Evolutionary conservation across 2,329 filamentous ascomycete genomes (phyloP).

Genomic region (Stagonosporopsis rhizophila): DNA sequence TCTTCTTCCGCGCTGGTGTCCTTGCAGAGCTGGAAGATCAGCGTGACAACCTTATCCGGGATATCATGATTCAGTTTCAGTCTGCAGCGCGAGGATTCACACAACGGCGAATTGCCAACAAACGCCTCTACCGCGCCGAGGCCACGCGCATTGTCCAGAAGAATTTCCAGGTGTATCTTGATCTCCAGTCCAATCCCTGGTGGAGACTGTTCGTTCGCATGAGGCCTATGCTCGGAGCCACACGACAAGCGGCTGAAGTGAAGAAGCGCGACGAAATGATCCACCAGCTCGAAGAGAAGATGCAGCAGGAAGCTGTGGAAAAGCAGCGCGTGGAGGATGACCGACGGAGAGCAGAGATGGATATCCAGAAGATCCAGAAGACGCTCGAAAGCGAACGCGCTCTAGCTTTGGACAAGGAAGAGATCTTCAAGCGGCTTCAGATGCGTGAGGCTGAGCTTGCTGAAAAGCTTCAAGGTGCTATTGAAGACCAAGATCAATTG

Average conservation of each 20-base stretch:
- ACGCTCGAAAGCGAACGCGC: slow-evolving; percentile 94
- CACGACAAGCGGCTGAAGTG: slow-evolving; percentile 88
- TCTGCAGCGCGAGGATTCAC: slow-evolving; percentile 89
- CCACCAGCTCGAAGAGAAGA: slow-evolving; percentile 81
- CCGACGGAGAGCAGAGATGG: slow-evolving; percentile 81
- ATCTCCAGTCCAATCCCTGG: slow-evolving; percentile 93
- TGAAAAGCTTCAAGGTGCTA: slow-evolving; percentile 89
- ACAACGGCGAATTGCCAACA: slow-evolving; percentile 86
- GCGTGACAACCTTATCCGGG: slow-evolving; percentile 87
- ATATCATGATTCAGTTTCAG: slow-evolving; percentile 94
- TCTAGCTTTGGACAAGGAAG: slow-evolving; percentile 96
- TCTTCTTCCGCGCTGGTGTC: slow-evolving; percentile 96
- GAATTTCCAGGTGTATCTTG: slow-evolving; percentile 91
- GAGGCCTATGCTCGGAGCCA: slow-evolving; percentile 92
- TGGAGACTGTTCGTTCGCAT: slow-evolving; percentile 95
- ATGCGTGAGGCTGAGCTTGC: slow-evolving; percentile 88
- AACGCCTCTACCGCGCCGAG: slow-evolving; percentile 91
- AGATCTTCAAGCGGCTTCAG: slow-evolving; percentile 97
- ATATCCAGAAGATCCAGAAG: slow-evolving; percentile 89
- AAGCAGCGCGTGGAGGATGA: slow-evolving; percentile 89
- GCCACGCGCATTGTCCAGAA: slow-evolving; percentile 93
- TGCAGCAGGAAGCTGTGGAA: slow-evolving; percentile 76
- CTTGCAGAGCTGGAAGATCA: slow-evolving; percentile 96
- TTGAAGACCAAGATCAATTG: slow-evolving; percentile 91
- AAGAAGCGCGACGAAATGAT: slow-evolving; percentile 97